phyloP scores from a whole-genome alignment of 768 basidiomycete species.

The Naematelia encephala region DNA sequence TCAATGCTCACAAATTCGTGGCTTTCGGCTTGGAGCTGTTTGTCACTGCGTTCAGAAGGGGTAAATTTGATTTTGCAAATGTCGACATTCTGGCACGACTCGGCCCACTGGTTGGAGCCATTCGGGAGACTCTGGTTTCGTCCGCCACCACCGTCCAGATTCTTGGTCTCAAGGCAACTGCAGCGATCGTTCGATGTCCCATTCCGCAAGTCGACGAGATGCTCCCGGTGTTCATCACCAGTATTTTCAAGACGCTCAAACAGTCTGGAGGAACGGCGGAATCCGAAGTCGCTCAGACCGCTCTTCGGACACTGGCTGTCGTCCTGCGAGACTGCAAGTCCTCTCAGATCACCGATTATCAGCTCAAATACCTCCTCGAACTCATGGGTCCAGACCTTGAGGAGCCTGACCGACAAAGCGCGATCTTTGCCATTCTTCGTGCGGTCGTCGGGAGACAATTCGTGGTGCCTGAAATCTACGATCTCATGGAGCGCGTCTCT shows the following conservation, averaged over 20 bases:
- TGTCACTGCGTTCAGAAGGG: constrained; percentile 77
- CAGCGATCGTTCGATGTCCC: constrained; percentile 78
- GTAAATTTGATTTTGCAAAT: constrained; percentile 80
- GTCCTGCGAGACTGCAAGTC: constrained; percentile 85
- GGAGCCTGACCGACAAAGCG: constrained; percentile 76
- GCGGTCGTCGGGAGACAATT: constrained; percentile 88
- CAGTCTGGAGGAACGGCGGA: constrained; percentile 75
- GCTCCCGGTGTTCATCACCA: constrained; percentile 75
- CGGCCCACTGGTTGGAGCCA: constrained; percentile 76
- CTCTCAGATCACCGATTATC: constrained; percentile 80
- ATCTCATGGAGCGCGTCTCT: constrained; percentile 88
- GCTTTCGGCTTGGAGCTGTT: constrained; percentile 89
- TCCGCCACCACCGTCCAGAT: constrained; percentile 69
- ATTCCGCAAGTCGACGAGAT: constrained; percentile 70
- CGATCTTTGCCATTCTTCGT: constrained; percentile 82
- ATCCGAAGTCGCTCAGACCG: constrained; percentile 82
- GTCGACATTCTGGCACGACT: constrained; percentile 70
- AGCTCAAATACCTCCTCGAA: constrained; percentile 80
- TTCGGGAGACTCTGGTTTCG: constrained; percentile 91
- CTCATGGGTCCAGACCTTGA: constrained; percentile 85
- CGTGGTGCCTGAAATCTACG: constrained; percentile 93
- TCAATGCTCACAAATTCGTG: constrained; percentile 88
- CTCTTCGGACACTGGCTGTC: constrained; percentile 76
- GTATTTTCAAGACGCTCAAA: constrained; percentile 77
- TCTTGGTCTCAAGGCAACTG: constrained; percentile 72